Conservation (phyloP, 2,329 filamentous ascomycete species). For the Aspergillus novoparasiticus region DNA sequence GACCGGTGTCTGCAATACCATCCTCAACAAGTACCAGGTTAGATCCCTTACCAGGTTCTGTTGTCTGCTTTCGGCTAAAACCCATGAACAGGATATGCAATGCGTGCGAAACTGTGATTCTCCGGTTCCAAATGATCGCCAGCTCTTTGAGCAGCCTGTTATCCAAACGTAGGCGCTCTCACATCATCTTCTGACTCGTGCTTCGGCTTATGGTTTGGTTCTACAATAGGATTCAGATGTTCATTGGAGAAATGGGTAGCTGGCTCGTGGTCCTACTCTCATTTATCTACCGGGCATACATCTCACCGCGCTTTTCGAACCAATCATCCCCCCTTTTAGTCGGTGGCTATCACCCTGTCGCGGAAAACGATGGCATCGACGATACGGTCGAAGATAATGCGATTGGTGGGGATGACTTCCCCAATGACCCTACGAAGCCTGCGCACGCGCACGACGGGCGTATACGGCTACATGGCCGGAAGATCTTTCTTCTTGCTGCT, state of each 20-base stretch:
- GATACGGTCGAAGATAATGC: constrained; percentile 49
- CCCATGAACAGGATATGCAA: constrained; percentile 75
- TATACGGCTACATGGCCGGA: constrained; percentile 67
- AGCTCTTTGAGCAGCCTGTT: constrained; percentile 89
- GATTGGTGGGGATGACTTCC: constrained; percentile 46
- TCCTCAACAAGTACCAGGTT: constrained; percentile 95
- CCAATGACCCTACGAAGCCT: constrained; percentile 56
- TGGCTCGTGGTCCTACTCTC: constrained; percentile 84
- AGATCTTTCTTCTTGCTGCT: constrained; percentile 73
- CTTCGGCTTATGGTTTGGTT: background rate
- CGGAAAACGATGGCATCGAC: constrained; percentile 51
- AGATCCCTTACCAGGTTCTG: constrained; percentile 22
- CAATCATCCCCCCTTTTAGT: constrained; percentile 44
- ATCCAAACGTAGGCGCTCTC: constrained; percentile 70
- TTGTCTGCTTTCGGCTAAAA: background rate
- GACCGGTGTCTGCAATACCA: constrained; percentile 94
- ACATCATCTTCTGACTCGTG: background rate
- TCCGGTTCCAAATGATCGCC: constrained; percentile 64
- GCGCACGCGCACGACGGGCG: constrained; percentile 58
- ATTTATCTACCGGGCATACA: constrained; percentile 64
- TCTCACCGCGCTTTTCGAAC: constrained; percentile 43
- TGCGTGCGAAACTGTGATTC: constrained; percentile 88
- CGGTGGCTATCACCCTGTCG: constrained; percentile 69
- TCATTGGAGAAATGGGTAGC: constrained; percentile 92
- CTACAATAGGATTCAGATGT: constrained; percentile 75